Evolutionary conservation across 192 early-diverging fungal genomes (phyloP).

Genomic region (Coemansia sp.): DNA sequence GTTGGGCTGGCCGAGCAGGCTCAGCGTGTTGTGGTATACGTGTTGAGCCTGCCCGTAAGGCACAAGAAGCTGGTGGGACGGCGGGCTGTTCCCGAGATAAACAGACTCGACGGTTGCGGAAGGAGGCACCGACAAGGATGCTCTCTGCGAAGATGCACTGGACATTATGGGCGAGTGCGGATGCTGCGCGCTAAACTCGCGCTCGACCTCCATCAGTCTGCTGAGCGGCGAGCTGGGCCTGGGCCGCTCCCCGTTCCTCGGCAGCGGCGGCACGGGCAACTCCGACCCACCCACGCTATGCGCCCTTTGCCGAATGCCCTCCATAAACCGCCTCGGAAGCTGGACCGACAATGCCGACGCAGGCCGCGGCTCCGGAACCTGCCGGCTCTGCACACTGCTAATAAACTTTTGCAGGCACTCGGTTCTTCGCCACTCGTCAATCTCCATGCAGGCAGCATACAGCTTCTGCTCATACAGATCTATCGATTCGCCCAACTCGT

Average conservation of each 20-base stretch:
- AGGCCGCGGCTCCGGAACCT: not conserved
- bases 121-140: too few species aligned
- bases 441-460: constrained; percentile 30
- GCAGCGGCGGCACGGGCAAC: constrained; percentile 1
- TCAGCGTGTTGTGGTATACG: too few species aligned
- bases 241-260: not conserved
- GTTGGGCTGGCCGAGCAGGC: too few species aligned
- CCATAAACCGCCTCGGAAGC: constrained; percentile 15
- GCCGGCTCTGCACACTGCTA: not conserved
- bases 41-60: too few species aligned
- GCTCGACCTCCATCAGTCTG: constrained; percentile 41
- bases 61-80: too few species aligned
- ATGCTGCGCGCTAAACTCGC: constrained; percentile 5
- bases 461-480: constrained; percentile 21
- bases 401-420: constrained; percentile 25
- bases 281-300: constrained; percentile 2
- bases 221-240: constrained; percentile 13
- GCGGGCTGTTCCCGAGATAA: too few species aligned
- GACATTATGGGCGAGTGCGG: too few species aligned
- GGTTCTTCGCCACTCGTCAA: constrained; percentile 47
- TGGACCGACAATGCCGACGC: constrained; percentile 13
- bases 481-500: not conserved
- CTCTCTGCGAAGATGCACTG: too few species aligned
- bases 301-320: constrained; percentile 14
- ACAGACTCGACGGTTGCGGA: too few species aligned